These are phyloP conservation scores for Buxus sempervirens DNA, from an alignment of 164 flowering plant genomes.

Conservation along the genomic window DNA sequence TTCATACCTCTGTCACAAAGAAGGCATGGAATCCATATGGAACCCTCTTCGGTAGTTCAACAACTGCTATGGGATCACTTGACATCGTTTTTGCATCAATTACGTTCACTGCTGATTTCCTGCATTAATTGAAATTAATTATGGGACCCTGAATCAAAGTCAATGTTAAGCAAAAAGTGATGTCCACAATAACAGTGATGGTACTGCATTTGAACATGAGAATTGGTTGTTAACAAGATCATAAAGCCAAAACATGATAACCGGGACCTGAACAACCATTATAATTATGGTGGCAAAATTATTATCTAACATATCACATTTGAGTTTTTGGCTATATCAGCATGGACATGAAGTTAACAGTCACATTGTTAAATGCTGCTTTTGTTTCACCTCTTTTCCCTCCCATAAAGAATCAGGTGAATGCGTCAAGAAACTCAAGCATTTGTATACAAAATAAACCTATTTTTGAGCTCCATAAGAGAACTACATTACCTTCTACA, in stretches of 20 bases:
- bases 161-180: neutral
- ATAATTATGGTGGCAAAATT: neutral
- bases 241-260: neutral
- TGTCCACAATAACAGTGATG: neutral
- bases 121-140: constrained; percentile 29
- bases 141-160: neutral
- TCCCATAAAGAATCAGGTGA: too few relatives aligned
- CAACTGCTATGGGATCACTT: constrained; percentile 85
- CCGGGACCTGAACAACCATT: too few relatives aligned
- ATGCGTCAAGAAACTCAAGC: too few relatives aligned
- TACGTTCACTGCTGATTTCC: constrained; percentile 80
- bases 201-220: neutral
- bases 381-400: too few relatives aligned
- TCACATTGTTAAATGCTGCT: too few relatives aligned
- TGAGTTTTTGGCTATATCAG: too few relatives aligned
- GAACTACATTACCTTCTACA: too few relatives aligned
- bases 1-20: constrained; percentile 76
- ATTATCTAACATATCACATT: too few relatives aligned
- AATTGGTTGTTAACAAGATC: neutral
- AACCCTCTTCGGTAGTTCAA: constrained; percentile 83
- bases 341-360: too few relatives aligned
- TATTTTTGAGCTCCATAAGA: too few relatives aligned
- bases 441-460: too few relatives aligned
- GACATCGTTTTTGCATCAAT: constrained; percentile 97
- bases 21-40: constrained; percentile 97